Conservation (phyloP, 169 alveolate genomes). For the Plasmodium gallinaceum region DNA sequence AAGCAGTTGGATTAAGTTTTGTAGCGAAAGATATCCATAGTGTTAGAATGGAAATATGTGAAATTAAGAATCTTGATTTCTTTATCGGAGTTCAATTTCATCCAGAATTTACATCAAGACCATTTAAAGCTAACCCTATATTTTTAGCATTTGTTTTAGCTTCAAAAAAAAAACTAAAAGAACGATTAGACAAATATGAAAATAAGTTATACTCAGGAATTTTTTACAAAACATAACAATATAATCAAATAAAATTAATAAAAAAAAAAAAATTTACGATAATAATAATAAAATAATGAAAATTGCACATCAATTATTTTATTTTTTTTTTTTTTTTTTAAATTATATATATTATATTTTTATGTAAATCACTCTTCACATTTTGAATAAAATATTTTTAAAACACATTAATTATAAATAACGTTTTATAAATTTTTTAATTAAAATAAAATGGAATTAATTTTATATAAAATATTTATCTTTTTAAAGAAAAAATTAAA, state of each 20-base stretch:
- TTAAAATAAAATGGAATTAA: no score
- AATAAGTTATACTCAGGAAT: slow-evolving; percentile 82
- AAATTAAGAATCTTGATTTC: slow-evolving; percentile 92
- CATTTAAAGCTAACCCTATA: slow-evolving; percentile 91
- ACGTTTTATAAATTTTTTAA: no score
- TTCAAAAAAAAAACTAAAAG: slow-evolving; percentile 83
- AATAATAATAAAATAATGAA: no score
- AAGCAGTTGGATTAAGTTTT: slow-evolving; percentile 91
- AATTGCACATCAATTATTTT: no score
- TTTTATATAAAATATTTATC: no score
- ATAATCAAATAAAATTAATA: not conserved
- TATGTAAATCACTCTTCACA: no score
- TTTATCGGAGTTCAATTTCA: slow-evolving; percentile 95
- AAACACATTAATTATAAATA: no score
- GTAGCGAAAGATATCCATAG: slow-evolving; percentile 91
- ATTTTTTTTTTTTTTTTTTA: no score
- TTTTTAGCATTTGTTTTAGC: slow-evolving; percentile 90
- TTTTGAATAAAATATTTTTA: no score
- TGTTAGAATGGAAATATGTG: slow-evolving; percentile 92
- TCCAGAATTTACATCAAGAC: slow-evolving; percentile 95
- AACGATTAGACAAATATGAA: slow-evolving; percentile 78
- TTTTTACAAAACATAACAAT: slow-evolving; percentile 20
- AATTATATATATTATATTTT: no score
- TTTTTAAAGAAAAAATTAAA: no score
- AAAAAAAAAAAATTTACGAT: slow-evolving; percentile 5